Conservation (phyloP, 176 grass and related monocot genomes). For the Chloris gayana region DNA sequence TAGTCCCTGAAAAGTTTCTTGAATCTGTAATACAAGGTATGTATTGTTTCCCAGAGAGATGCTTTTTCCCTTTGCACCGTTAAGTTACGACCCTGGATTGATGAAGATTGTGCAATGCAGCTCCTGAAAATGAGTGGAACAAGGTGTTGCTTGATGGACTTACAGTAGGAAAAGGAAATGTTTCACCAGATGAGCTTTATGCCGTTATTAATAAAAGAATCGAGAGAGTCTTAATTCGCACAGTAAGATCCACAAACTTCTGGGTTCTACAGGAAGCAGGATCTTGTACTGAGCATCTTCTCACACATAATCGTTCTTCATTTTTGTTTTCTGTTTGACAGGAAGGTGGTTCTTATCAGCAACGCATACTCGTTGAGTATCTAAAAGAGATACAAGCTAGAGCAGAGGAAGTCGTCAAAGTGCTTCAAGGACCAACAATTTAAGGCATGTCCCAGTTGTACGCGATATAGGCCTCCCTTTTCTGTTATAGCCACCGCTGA, state of each 20-base stretch:
- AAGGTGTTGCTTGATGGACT: slow-evolving; percentile 81
- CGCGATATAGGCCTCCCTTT: not conserved
- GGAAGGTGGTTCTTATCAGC: slow-evolving; percentile 96
- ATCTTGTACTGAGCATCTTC: not conserved
- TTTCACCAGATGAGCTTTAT: slow-evolving; percentile 78
- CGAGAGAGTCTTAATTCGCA: slow-evolving; percentile 86
- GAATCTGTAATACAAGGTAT: slow-evolving; percentile 85
- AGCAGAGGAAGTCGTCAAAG: slow-evolving; percentile 71
- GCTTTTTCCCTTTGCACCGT: not conserved
- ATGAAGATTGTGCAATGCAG: slow-evolving; percentile 46
- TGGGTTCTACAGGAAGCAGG: slow-evolving; percentile 14
- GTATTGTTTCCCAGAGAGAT: not conserved
- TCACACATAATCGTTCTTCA: not conserved
- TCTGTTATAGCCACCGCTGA: not conserved
- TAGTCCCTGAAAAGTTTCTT: slow-evolving; percentile 77
- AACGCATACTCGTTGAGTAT: slow-evolving; percentile 83
- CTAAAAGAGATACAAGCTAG: slow-evolving; percentile 89
- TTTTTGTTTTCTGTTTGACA: slow-evolving; percentile 26
- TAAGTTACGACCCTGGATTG: slow-evolving; percentile 11
- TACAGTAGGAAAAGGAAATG: slow-evolving; percentile 73
- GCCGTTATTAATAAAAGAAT: slow-evolving; percentile 85
- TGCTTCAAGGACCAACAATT: slow-evolving; percentile 63
- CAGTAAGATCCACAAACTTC: slow-evolving; percentile 54
- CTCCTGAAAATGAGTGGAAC: slow-evolving; percentile 74
- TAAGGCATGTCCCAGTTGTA: not conserved